Base-by-base conservation (phyloP, 2,329 filamentous ascomycete genomes). In the Apiospora hydei region DNA sequence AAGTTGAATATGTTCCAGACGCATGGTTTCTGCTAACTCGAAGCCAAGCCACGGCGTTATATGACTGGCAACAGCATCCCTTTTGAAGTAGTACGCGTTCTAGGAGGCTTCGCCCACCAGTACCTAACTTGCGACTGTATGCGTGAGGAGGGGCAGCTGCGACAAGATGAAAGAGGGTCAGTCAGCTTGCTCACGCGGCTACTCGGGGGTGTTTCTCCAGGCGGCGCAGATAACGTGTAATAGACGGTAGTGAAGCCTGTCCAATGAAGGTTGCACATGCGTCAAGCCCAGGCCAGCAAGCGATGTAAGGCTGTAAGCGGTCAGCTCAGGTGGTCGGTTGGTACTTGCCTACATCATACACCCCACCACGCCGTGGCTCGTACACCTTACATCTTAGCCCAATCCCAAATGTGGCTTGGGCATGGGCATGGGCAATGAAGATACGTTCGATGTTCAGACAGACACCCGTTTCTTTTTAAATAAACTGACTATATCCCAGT, bases 241-340 rank as follows among this genome's bases (percentile, higher is more conserved):
- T 21, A 57, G 51, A 38, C 10, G 11, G 2, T 30, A 61, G 16
- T 61, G 53, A 41, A 41, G 57, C 34, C 21, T 41, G 13, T 34
- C 57, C 57, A 64, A 64, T 64, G 57, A 13, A 64, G 14, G 8
- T n/a, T 64, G 57, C 57, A 64, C 57, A 64, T 64, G 57, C 34
- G 57, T 14, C 30, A 30, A 64, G 34, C 10, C 34, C 18, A 41
- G 57, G 57, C 5, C 16, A 43, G 26, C 34, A 26, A 57, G 21
- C n/a, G 26, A 26, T 24, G 47, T 53, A 38, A 64, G 24, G 26
- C 18, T 24, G 47, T 53, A 38, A 64, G 24, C 44, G 16, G 11
- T 70, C 30, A 16, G 43, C 34, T 24, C 30, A 24, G 64, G 13
- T 38, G 41, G 21, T 30, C 3, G 26, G 26, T 30, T 30, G 26